Evolutionary conservation across 768 basidiomycete species (phyloP), one percentile per base, ranked within the genome.

Genomic region (Tubosaeta sp.): DNA sequence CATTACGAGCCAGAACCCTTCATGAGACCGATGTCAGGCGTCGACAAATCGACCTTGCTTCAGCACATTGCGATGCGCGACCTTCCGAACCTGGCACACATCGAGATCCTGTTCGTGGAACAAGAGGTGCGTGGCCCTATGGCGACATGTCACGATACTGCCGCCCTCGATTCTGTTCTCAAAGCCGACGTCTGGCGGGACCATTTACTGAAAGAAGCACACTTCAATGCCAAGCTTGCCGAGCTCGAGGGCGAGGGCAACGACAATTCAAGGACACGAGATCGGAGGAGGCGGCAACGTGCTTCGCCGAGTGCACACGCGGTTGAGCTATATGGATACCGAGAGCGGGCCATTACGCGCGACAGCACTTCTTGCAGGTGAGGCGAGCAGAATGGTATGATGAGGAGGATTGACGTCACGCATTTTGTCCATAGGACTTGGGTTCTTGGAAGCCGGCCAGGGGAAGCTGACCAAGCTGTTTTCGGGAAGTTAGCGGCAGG

Each of bases 171-270:
- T 19, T 94, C 95, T 1, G 97, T 99, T 17, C 78, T 99, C n/a
- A 93, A 95, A 68, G 97, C 97, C n/a, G 97, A 99, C 66, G 97
- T 99, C 31, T 98, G 97, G 93, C 80, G 95, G 66, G 94, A 95
- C 63, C 88, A 91, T 58, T 76, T 97, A 14, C 71, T 97, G 46
- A 87, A 84, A 50, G 93, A 98, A 69, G 72, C 72, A 0, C 71
- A 76, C 19, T 74, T 97, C 42, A 94, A 95, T 61, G 79, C 51
- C 37, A 42, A 81, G 55, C 78, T 98, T 2, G 70, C 80, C 0
- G 81, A 78, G 53, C 76, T 95, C 12, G 93, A 97, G 53, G 69
- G 69, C 22, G 83, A 88, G 60, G 79, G 82, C 6, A 88, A 90
- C 55, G 89, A 90, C 46, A 88, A 86, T 84, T 88, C 35, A 88